Percentiles rank a stretch among this genome's conserved stretches.
Evolutionary conservation across 148 eudicot species (phyloP).

Genomic region (Talinum fruticosum): DNA sequence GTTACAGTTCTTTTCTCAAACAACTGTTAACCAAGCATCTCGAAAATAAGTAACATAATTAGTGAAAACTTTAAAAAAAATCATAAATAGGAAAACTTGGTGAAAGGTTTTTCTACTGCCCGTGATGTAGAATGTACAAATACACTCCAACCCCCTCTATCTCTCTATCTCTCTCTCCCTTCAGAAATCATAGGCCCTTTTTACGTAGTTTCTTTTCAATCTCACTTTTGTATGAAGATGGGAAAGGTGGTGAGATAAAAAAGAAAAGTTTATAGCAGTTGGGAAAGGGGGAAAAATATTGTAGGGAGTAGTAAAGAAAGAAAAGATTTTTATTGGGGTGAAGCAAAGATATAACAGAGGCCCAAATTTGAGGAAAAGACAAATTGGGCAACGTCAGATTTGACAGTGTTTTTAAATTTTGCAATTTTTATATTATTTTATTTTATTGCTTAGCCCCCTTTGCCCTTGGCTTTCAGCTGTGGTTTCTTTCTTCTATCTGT

Average conservation of each 20-base stretch:
- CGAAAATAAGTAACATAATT: constrained; percentile 22
- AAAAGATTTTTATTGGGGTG: constrained; percentile 21
- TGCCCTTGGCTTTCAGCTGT: constrained; percentile 24
- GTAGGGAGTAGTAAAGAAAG: not conserved
- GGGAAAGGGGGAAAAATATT: not conserved
- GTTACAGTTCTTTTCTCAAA: too few species aligned
- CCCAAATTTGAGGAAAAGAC: constrained; percentile 34
- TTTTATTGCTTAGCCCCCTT: not conserved
- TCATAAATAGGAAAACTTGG: constrained; percentile 16
- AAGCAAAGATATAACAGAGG: constrained; percentile 25
- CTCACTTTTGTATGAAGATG: constrained; percentile 34
- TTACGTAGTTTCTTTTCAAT: constrained; percentile 39
- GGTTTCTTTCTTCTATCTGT: constrained; percentile 19
- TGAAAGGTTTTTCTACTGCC: constrained; percentile 15
- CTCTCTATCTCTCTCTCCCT: constrained; percentile 21
- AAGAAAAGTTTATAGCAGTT: constrained; percentile 23
- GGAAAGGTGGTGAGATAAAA: constrained; percentile 41
- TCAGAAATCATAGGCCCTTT: constrained; percentile 37
- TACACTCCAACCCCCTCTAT: not conserved
- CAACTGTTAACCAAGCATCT: too few species aligned
- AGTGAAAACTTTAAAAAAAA: too few species aligned
- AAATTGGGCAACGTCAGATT: constrained; percentile 36
- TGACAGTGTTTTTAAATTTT: constrained; percentile 15
- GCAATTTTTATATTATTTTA: not conserved
- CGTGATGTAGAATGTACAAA: constrained; percentile 24